Evolutionary conservation across 1,139 yeast genomes (phyloP), one percentile per base, ranked within the genome.

Genomic region (Waltiozyma sp.): DNA sequence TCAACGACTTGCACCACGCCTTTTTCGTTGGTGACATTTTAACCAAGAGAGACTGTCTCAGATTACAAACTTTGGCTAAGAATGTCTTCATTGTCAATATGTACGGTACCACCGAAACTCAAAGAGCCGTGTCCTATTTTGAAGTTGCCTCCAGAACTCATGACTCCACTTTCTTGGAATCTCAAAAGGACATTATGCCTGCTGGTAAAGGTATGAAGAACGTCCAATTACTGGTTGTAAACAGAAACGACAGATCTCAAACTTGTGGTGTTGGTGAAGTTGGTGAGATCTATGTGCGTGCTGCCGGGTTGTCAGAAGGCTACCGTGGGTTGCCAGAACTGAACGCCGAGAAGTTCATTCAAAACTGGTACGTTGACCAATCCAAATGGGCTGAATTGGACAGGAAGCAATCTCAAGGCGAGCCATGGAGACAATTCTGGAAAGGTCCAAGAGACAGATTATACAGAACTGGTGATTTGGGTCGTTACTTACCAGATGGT

Each of bases 71-170:
- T 2, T 72, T 93, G 56, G 98, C 97, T 9, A 80, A 81, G 58
- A 89, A 91, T 58, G 95, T 87, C 42, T 70, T 66, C 59, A 89
- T 93, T 60, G 95, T 93, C 51, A 93, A 93, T 65, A 93, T 93
- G 99, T 93, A 93, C 62, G 99, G 99, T 58, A 93, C 98, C 37
- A 93, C 99, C 11, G 99, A 93, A 66, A 93, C 98, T 15, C 99
- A 93, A 68, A 77, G 98, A 61, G 88, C 98, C 2, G 99, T 93
- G 18, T 88, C 97, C 0, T 93, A 76, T 65, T 93, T 79, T 63
- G 94, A 87, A 60, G 89, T 93, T 49, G 79, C 86, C 43, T 78
- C 94, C 31, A 72, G 87, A 52, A 62, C 72, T 37, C 61, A 70
- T 35, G 89, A 88, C 59, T 74, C 94, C 21, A 66, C 75, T 18